Evolutionary conservation across 2,329 filamentous ascomycete genomes (phyloP).

Genomic region (Colletotrichum limetticola): DNA sequence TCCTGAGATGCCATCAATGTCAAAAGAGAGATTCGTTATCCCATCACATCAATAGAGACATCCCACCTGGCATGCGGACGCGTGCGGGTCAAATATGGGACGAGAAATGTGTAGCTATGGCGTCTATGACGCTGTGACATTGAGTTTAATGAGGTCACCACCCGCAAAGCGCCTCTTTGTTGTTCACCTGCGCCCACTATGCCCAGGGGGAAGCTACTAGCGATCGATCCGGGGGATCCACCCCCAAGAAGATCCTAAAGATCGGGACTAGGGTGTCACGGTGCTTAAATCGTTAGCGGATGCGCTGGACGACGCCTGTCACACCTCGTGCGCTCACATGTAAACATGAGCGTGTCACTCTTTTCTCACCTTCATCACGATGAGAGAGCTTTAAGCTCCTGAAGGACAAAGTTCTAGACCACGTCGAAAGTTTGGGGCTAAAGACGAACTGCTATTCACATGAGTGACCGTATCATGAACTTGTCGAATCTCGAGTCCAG

Average conservation of each 20-base stretch:
- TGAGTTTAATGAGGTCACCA: slow-evolving; percentile 28
- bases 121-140: slow-evolving; percentile 35
- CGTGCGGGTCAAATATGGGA: slow-evolving; percentile 15
- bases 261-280: slow-evolving; percentile 26
- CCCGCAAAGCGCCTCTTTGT: slow-evolving; percentile 4
- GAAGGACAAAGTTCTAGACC: not conserved
- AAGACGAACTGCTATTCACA: not conserved
- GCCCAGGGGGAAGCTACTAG: not conserved
- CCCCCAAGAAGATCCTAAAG: slow-evolving; percentile 4
- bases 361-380: not conserved
- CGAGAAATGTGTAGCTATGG: not conserved
- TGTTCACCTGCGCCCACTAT: not conserved
- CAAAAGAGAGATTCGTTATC: not conserved
- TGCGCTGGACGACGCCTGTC: not conserved
- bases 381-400: not conserved
- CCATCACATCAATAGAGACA: too few relatives aligned
- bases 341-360: not conserved
- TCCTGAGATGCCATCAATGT: slow-evolving; percentile 5
- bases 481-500: not conserved
- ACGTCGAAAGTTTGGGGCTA: not conserved
- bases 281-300: slow-evolving; percentile 4
- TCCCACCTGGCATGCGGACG: not conserved
- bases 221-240: slow-evolving; percentile 18
- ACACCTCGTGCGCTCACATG: not conserved
- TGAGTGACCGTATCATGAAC: not conserved